Evolutionary conservation across 495 filamentous ascomycete genomes (phyloP), one percentile per base, ranked within the genome.

Genomic region (Ramalina peruviana): DNA sequence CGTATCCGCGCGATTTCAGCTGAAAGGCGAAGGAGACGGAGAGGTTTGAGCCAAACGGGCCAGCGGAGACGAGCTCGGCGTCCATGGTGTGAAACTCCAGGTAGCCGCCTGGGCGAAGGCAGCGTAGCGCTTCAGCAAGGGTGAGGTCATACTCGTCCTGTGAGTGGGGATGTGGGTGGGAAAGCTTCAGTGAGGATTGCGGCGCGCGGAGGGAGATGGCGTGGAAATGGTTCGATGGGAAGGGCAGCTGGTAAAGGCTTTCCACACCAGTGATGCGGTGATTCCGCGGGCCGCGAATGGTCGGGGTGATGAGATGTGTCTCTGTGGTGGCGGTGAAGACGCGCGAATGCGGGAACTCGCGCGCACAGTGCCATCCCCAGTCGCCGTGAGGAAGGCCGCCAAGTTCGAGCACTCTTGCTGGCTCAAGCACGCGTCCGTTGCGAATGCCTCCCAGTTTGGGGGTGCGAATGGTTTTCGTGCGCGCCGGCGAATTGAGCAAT

Each of bases 361-460:
- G 70, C 0, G 92, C 88, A 27, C 85, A 80, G 62, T 90, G 80
- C 92, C 92, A 98, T 25, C 84, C 93, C 92, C 92, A 98, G 66
- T 93, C 88, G 61, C 86, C 87, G 11, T 83, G 74, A 4, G 79
- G 75, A 60, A 88, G 82, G 39, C 92, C 92, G 19, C 85, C 88
- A 27, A 97, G 79, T 59, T 98, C 92, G 36, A 98, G 74, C 43
- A 97, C 83, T 27, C 86, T 71, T 3, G 76, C 75, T 38, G 73
- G 68, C 49, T 74, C 69, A 17, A 40, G 43, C 26, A 53, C 40
- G 12, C 46, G 46, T 16, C 55, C 46, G 25, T 48, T 48, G 20
- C 48, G 36, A 36, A 54, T 54, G 36, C 51, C 52, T 16, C 40
- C 51, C 4, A 54, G 48, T 26, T 40, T 33, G 6, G 52, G 55